These are phyloP conservation scores for Durio zibethinus DNA, from an alignment of 345 rosid species.

Conservation along the genomic window DNA sequence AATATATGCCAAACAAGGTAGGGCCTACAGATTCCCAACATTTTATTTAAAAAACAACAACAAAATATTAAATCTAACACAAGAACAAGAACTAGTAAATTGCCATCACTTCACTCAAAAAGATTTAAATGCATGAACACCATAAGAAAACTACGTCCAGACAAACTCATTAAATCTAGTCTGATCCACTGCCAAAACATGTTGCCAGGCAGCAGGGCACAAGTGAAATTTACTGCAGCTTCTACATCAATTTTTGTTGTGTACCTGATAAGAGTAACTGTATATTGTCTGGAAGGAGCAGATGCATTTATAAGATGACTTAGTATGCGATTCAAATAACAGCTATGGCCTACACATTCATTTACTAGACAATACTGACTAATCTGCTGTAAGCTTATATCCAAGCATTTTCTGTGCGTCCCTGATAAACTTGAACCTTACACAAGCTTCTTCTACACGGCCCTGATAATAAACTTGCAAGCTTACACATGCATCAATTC, in stretches of 20 bases:
- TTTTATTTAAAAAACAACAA: background rate
- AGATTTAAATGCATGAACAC: background rate
- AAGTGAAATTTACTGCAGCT: background rate
- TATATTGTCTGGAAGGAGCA: background rate
- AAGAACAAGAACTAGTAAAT: constrained; percentile 2
- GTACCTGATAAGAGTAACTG: background rate
- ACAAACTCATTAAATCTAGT: constrained; percentile 6
- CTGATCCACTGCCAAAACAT: background rate
- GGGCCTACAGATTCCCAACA: background rate
- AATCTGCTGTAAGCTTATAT: background rate
- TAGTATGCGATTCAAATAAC: background rate
- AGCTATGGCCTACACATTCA: background rate
- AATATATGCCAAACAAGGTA: background rate
- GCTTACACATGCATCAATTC: background rate
- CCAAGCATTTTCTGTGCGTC: background rate
- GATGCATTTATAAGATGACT: background rate
- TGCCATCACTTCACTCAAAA: background rate
- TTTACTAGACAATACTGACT: background rate
- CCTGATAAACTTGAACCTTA: background rate
- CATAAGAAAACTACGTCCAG: background rate
- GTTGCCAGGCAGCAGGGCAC: background rate
- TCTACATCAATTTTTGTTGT: background rate
- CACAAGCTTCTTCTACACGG: background rate
- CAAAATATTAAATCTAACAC: background rate
- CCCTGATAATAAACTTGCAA: background rate